These are phyloP conservation scores for Blastobotrys aristatus DNA, from an alignment of 1,139 yeast genomes.

Conservation along the genomic window DNA sequence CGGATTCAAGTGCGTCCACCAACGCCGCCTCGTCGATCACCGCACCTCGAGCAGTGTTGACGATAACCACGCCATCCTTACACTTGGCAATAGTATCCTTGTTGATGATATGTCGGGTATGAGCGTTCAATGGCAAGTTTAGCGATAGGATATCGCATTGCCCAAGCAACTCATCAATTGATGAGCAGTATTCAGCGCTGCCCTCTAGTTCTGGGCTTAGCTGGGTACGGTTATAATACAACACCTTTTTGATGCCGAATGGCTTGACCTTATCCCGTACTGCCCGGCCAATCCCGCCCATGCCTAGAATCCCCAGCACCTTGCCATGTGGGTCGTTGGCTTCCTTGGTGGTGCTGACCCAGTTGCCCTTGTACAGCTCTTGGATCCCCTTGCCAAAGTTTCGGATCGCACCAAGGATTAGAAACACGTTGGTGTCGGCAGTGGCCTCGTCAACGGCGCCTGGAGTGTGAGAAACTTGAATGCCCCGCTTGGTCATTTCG, in stretches of 20 bases:
- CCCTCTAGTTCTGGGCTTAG: constrained; percentile 50
- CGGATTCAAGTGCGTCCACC: constrained; percentile 55
- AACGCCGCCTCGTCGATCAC: constrained; percentile 65
- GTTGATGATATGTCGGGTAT: constrained; percentile 53
- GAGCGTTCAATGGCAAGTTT: constrained; percentile 55
- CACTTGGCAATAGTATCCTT: constrained; percentile 48
- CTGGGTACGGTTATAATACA: constrained; percentile 59
- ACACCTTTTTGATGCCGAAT: constrained; percentile 56
- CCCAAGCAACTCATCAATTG: constrained; percentile 50
- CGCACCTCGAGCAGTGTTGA: constrained; percentile 67
- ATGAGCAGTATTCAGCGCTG: constrained; percentile 46
- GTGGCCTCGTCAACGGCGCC: constrained; percentile 69
- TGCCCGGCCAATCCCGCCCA: constrained; percentile 80
- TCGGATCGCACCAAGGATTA: constrained; percentile 55
- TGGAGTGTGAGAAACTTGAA: constrained; percentile 67
- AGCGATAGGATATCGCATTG: constrained; percentile 57
- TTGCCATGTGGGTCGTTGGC: constrained; percentile 56
- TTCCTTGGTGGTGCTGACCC: constrained; percentile 32
- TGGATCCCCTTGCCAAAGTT: constrained; percentile 45
- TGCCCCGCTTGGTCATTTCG: constrained; percentile 44
- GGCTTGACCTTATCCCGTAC: constrained; percentile 60
- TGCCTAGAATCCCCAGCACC: constrained; percentile 66
- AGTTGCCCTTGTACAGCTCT: constrained; percentile 37
- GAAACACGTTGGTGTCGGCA: constrained; percentile 63
- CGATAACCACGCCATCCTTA: constrained; percentile 64